Base-by-base conservation (phyloP, 2,329 filamentous ascomycete species). In the Nannizzia gypsea region DNA sequence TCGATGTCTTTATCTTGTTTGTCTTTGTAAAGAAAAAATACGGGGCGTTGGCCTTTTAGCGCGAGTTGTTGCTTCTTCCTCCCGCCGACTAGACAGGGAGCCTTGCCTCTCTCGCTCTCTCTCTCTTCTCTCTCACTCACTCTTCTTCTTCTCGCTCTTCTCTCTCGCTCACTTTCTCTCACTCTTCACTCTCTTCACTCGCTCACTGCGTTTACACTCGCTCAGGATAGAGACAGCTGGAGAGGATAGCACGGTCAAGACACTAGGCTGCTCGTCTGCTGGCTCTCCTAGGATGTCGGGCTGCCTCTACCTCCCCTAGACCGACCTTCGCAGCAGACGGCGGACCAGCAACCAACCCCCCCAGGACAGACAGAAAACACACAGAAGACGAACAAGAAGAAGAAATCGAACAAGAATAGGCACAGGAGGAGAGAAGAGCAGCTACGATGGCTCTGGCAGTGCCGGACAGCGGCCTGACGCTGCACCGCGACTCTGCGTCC, bases 401-500 rank as follows among this genome's bases (percentile, higher is more conserved):
- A 59, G 15, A 2, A 11, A n/a, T 24, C 9, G 15, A 11, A 17
- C 20, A 20, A 20, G 6, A 17, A 20, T 9, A 54, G 8, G 50
- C 17, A 28, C 20, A 34, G 6, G 48, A 34, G 48, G 8, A 31
- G 11, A 54, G 13, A 6, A 34, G 50, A 50, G 3, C 64, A 48
- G 64, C n/a, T n/a, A 76, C 75, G 73, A 63, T 67, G 58, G 63
- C 67, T 59, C 64, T 77, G 42, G 61, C 68, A 42, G 65, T 77
- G 46, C 74, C 74, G 46, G 67, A 72, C 55, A 65, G 67, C 59
- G 75, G 75, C 61, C 65, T 77, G 65, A 69, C 70, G 69, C 74
- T 77, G 60, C 66, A 65, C 59, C 70, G 69, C 66, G 69, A 70
- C 60, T 57, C 66, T 50, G 61, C 69, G 34, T 63, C 64, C 58